Conservation (phyloP, 1,139 yeast species). For the Hyphopichia fennica region DNA sequence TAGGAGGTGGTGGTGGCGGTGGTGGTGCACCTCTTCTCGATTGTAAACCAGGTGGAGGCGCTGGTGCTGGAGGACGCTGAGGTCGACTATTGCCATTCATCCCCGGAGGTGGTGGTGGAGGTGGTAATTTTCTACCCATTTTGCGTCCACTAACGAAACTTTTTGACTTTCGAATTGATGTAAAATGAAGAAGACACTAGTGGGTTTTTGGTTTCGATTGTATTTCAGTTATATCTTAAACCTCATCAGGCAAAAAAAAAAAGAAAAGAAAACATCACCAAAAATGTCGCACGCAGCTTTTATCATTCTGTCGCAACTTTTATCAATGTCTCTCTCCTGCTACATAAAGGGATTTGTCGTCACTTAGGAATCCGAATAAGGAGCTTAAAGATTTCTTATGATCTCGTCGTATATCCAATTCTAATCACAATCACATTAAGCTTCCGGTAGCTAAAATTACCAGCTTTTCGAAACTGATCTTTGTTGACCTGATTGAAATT, state of each 20-base stretch:
- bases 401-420: too few species aligned
- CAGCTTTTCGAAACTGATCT: too few species aligned
- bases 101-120: conserved; percentile 32
- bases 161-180: too few species aligned
- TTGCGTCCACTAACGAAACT: neutral
- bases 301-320: neutral
- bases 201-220: too few species aligned
- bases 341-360: too few species aligned
- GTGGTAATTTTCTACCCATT: conserved; percentile 30
- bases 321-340: neutral
- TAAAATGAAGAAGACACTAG: too few species aligned
- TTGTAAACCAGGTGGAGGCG: conserved; percentile 6
- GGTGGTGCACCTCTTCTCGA: conserved; percentile 12
- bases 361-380: too few species aligned
- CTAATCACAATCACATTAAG: too few species aligned
- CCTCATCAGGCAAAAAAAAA: neutral
- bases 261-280: neutral
- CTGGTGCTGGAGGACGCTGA: conserved; percentile 12
- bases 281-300: neutral
- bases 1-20: conserved; percentile 19
- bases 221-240: neutral
- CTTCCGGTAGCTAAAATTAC: too few species aligned
- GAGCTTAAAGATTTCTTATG: too few species aligned
- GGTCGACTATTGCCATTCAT: conserved; percentile 2
- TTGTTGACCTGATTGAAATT: too few species aligned